Evolutionary conservation across 495 filamentous ascomycete species (phyloP).

Genomic region (Neurospora hispaniola): DNA sequence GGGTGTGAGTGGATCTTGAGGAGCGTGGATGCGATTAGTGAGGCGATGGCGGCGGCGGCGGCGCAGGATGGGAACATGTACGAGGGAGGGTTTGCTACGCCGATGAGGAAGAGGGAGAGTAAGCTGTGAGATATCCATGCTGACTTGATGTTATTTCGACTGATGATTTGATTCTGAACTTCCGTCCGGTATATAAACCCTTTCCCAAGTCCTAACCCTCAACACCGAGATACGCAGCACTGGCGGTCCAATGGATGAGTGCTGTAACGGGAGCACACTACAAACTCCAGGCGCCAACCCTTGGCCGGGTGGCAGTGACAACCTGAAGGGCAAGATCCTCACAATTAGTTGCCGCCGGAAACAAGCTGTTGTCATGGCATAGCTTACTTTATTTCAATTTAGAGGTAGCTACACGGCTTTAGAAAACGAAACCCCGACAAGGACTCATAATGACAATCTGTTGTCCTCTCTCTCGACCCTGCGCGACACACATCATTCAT

Average conservation of each 20-base stretch:
- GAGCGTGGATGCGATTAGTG: constrained; percentile 57
- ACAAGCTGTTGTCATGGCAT: background rate
- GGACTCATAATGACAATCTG: background rate
- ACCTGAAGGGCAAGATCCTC: background rate
- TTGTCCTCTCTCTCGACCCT: background rate
- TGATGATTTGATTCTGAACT: background rate
- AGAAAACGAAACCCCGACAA: background rate
- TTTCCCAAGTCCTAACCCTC: background rate
- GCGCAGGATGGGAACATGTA: constrained; percentile 23
- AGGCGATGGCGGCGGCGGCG: constrained; percentile 34
- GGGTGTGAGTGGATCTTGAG: constrained; percentile 62
- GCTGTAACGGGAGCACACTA: background rate
- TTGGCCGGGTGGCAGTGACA: background rate
- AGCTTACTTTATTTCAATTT: background rate
- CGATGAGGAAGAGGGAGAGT: constrained; percentile 10
- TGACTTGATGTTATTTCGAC: constrained; percentile 4
- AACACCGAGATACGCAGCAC: background rate
- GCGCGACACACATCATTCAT: background rate
- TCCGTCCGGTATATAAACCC: background rate
- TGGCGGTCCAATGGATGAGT: background rate
- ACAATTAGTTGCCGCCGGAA: background rate
- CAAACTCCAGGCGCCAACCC: background rate
- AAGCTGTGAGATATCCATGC: background rate
- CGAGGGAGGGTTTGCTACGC: constrained; percentile 49
- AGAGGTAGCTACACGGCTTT: background rate